These are phyloP conservation scores for Coemansia sp. DNA, from an alignment of 192 early-diverging fungal species.

Conservation along the genomic window DNA sequence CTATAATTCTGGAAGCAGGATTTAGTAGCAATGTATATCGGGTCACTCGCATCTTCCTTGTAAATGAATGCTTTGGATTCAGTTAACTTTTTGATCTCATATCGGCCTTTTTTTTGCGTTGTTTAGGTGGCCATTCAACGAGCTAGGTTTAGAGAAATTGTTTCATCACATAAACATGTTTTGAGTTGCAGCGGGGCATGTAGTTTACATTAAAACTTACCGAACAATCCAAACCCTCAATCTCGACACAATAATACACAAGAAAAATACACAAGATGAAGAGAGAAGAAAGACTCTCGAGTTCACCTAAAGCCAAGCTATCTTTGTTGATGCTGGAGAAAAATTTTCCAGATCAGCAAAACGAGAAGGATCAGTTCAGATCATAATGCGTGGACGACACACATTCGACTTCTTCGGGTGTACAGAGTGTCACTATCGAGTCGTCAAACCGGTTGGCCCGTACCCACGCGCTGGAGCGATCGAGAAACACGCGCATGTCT, in stretches of 20 bases:
- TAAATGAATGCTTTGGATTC: constrained; percentile 2
- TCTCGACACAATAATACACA: constrained; percentile 14
- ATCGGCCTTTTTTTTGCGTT: constrained; percentile 33
- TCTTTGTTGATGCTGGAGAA: not conserved
- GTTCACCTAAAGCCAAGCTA: not conserved
- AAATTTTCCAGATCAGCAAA: constrained; percentile 11
- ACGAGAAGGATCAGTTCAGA: not conserved
- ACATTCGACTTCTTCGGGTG: not conserved
- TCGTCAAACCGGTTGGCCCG: constrained; percentile 21
- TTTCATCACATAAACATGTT: constrained; percentile 47
- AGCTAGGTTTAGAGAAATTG: constrained; percentile 75
- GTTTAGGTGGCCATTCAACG: constrained; percentile 57
- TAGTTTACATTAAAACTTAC: not conserved
- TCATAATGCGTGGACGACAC: not conserved
- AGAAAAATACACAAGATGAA: constrained; percentile 7
- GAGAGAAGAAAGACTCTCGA: not conserved
- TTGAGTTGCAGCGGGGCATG: not conserved
- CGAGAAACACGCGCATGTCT: constrained; percentile 25
- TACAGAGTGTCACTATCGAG: not conserved
- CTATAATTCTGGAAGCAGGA: not conserved
- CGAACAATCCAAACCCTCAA: not conserved
- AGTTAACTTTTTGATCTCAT: constrained; percentile 31
- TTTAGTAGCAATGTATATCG: not conserved
- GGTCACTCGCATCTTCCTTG: not conserved
- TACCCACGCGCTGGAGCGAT: constrained; percentile 20